phyloP scores from a whole-genome alignment of 108 stramenopile genomes.

The Stephanodiscus minutulus region DNA sequence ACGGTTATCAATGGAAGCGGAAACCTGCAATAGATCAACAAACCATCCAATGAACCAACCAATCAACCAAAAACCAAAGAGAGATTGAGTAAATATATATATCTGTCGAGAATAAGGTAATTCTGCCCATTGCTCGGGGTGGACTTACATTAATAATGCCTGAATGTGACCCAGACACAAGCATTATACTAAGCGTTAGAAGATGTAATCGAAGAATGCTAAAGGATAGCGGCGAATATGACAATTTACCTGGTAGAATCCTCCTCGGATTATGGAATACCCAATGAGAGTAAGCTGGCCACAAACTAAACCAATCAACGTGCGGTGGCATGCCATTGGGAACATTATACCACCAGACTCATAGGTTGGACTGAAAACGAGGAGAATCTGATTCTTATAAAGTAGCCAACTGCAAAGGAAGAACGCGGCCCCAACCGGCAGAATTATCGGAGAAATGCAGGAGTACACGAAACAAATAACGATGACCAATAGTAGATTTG shows the following conservation, averaged over 20 bases:
- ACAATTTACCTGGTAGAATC: constrained; percentile 45
- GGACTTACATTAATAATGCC: constrained; percentile 17
- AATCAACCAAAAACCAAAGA: background rate
- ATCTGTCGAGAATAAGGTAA: background rate
- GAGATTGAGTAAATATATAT: background rate
- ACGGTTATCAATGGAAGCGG: constrained; percentile 57
- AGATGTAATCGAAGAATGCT: background rate
- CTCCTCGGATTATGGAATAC: constrained; percentile 47
- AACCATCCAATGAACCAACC: no score
- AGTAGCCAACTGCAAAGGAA: constrained; percentile 79
- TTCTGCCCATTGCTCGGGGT: background rate
- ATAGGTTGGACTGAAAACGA: constrained; percentile 66
- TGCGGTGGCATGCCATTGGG: constrained; percentile 61
- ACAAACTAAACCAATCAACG: constrained; percentile 54
- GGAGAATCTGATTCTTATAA: constrained; percentile 90
- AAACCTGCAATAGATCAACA: constrained; percentile 33
- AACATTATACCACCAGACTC: constrained; percentile 72
- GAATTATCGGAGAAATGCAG: constrained; percentile 81
- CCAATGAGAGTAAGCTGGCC: constrained; percentile 59
- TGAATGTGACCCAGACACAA: background rate
- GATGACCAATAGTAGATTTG: constrained; percentile 80
- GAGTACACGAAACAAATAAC: constrained; percentile 83
- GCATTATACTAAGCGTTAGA: background rate
- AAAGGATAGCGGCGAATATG: background rate
- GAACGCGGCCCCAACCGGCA: constrained; percentile 79